These are phyloP conservation scores for Cephalotrichum gorgonifer DNA, from an alignment of 2,329 filamentous ascomycete genomes.

Conservation along the genomic window DNA sequence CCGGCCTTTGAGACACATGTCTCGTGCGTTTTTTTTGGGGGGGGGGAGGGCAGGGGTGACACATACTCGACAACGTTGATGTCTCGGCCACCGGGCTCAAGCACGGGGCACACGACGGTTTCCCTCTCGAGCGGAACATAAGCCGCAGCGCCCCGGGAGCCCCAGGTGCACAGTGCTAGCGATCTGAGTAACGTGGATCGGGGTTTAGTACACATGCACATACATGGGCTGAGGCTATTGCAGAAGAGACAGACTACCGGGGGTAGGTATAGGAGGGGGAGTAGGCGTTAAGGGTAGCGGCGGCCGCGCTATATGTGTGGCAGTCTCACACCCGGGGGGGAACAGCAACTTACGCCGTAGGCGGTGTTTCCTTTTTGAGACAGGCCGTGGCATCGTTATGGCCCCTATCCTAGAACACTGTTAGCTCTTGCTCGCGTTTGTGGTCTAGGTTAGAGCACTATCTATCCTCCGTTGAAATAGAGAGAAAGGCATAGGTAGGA, in stretches of 20 bases:
- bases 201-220: neutral
- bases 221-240: neutral
- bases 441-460: too few species aligned
- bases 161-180: slow-evolving; percentile 33
- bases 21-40: neutral
- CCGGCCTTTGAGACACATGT: neutral
- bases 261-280: neutral
- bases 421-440: neutral
- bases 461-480: too few species aligned
- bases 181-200: slow-evolving; percentile 15
- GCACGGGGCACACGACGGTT: slow-evolving; percentile 29
- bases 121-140: neutral
- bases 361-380: slow-evolving; percentile 3
- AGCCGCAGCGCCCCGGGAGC: slow-evolving; percentile 32
- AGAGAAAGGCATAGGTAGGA: too few species aligned
- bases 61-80: slow-evolving; percentile 51
- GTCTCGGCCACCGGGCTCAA: slow-evolving; percentile 17
- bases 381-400: slow-evolving; percentile 1
- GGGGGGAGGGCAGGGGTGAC: slow-evolving; percentile 5
- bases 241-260: neutral
- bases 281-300: neutral
- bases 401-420: slow-evolving; percentile 1
- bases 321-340: neutral
- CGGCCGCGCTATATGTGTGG: neutral
- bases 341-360: slow-evolving; percentile 6